These are phyloP conservation scores for Dothistroma septosporum DNA, from an alignment of 2,329 filamentous ascomycete genomes.

Conservation along the genomic window DNA sequence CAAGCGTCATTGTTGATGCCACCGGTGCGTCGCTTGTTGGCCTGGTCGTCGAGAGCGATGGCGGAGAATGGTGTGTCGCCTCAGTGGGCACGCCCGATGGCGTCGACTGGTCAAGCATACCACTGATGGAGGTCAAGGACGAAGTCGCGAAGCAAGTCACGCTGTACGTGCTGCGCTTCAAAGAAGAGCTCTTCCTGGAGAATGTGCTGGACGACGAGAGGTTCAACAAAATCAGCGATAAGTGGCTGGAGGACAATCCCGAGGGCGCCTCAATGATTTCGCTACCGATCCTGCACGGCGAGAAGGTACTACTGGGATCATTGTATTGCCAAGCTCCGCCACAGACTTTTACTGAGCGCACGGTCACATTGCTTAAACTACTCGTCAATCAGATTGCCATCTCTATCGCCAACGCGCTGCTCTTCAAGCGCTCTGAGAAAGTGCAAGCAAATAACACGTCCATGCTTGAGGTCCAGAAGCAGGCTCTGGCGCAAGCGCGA, in stretches of 20 bases:
- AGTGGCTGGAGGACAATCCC: conserved; percentile 64
- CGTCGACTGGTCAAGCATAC: conserved; percentile 60
- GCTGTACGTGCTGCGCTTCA: conserved; percentile 71
- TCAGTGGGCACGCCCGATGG: conserved; percentile 71
- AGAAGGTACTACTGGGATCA: conserved; percentile 65
- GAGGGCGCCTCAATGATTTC: conserved; percentile 71
- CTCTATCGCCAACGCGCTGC: conserved; percentile 59
- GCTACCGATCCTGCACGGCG: conserved; percentile 72
- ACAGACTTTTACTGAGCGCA: conserved; percentile 70
- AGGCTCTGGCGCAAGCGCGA: conserved; percentile 65
- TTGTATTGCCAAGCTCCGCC: conserved; percentile 72
- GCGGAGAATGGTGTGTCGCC: conserved; percentile 64
- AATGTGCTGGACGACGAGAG: conserved; percentile 72
- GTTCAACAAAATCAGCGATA: conserved; percentile 68
- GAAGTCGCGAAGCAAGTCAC: conserved; percentile 73
- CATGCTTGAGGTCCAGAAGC: conserved; percentile 74
- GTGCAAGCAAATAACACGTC: conserved; percentile 73
- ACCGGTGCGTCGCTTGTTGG: conserved; percentile 70
- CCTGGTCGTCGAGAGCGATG: conserved; percentile 68
- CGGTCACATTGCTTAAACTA: conserved; percentile 53
- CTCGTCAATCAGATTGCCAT: conserved; percentile 73
- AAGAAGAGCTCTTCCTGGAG: conserved; percentile 69
- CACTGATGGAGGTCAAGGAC: conserved; percentile 59
- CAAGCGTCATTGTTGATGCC: conserved; percentile 73
- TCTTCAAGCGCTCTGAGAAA: conserved; percentile 67